Base-by-base conservation (phyloP, 306 rosid genomes). In the Cucurbita moschata region DNA sequence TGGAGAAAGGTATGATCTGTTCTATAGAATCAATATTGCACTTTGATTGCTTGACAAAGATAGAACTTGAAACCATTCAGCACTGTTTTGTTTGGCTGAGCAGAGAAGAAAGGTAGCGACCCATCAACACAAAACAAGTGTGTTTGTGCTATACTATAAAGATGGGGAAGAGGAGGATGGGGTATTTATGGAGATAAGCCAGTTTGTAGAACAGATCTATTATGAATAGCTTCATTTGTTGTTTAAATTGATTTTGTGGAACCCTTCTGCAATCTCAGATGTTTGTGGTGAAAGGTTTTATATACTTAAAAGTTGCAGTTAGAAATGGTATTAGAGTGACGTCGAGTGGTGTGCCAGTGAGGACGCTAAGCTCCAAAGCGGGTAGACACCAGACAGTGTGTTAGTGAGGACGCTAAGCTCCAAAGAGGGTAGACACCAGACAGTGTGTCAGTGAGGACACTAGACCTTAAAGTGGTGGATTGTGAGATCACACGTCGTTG, bases 81-180 rank as follows among this genome's bases (percentile, higher is more conserved):
- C 13, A 37, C 16, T 61, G 6, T 15, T 61, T 39, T 46, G 44
- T 76, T 75, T 70, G 49, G 42, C 74, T 82, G 43, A 67, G 53
- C 96, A 90, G 98, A 88, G 78, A 93, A 93, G 89, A 90, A 90
- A 81, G 81, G 83, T 18, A 80, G 80, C 53, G 76, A 64, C 5
- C 80, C 90, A 38, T 67, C 80, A 50, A 75, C 76, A 55, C 82
- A 85, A 78, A 82, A 77, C 85, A 90, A 78, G 86, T 90, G 97
- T 60, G 71, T 75, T 52, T 93, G 98, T 81, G 88, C 85, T 44
- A 88, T 93, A 82, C 84, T 93, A 82, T 90, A 84, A 80, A 82
- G 67, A 63, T 77, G 61, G 67, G 60, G 59, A 67, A 77, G 54
- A 66, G 10, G 60, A 37, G 10, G 60, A 37, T 51, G 74, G 60